Conservation (phyloP, 2,329 filamentous ascomycete species). For the Diaporthe ampelina region DNA sequence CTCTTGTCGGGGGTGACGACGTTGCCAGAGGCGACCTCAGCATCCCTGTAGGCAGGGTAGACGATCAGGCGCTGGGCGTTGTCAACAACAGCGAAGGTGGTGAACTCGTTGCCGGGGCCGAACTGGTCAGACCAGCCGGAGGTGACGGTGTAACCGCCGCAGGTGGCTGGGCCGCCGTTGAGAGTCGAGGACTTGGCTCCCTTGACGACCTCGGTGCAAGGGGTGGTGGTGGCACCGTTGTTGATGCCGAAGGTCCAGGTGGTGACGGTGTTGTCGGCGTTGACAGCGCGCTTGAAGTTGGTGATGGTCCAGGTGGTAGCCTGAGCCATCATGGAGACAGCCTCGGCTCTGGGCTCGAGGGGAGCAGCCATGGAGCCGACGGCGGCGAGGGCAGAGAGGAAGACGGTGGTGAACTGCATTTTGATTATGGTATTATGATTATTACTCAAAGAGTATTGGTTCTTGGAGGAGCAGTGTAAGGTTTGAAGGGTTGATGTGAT, state of each 20-base stretch:
- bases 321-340: constrained; percentile 48
- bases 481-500: neutral
- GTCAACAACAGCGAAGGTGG: constrained; percentile 65
- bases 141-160: constrained; percentile 65
- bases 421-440: constrained; percentile 40
- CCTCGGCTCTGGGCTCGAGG: constrained; percentile 43
- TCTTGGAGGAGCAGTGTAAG: neutral
- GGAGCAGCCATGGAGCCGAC: constrained; percentile 47
- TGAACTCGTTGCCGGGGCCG: constrained; percentile 66
- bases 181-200: constrained; percentile 54
- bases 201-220: constrained; percentile 52
- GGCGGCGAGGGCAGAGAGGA: constrained; percentile 48
- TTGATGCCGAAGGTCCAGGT: constrained; percentile 58
- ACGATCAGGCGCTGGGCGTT: constrained; percentile 57
- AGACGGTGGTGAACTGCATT: constrained; percentile 54
- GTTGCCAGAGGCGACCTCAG: constrained; percentile 59
- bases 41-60: constrained; percentile 68
- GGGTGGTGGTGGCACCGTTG: constrained; percentile 50
- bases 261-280: constrained; percentile 55
- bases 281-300: constrained; percentile 55
- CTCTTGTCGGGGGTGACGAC: constrained; percentile 64
- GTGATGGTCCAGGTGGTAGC: constrained; percentile 56
- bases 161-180: constrained; percentile 53
- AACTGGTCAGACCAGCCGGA: constrained; percentile 70
- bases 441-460: neutral